These are phyloP conservation scores for Ceratocystis diversiconidia DNA, from an alignment of 2,329 filamentous ascomycete genomes.

Conservation along the genomic window DNA sequence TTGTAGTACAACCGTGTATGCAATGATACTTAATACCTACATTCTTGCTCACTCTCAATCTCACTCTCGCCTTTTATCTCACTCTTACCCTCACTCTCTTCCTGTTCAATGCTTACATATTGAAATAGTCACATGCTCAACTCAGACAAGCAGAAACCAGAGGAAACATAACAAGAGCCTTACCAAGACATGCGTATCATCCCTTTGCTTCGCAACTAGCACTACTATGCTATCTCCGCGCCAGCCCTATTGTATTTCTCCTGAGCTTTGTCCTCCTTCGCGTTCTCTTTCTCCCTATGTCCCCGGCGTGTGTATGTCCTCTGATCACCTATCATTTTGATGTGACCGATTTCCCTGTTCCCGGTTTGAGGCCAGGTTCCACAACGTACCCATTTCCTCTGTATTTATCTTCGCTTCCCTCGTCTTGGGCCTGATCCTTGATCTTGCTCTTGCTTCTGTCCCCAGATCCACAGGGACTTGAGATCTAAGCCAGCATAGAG, in stretches of 20 bases:
- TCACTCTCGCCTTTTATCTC: neutral
- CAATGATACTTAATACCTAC: neutral
- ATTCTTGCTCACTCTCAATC: neutral
- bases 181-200: too few species aligned
- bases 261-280: too few species aligned
- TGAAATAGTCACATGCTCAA: too few species aligned
- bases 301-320: neutral
- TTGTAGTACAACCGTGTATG: neutral
- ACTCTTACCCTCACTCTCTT: too few species aligned
- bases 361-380: slow-evolving; percentile 3
- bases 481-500: neutral
- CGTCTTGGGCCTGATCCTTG: neutral
- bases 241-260: too few species aligned
- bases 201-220: too few species aligned
- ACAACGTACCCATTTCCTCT: neutral
- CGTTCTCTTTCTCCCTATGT: neutral
- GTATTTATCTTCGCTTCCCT: too few species aligned
- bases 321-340: neutral
- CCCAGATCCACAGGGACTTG: neutral
- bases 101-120: too few species aligned
- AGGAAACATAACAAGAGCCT: too few species aligned
- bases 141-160: too few species aligned
- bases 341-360: neutral
- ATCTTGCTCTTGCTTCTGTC: neutral
- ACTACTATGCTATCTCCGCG: too few species aligned